Percentiles rank a stretch among this genome's conserved stretches.
These are phyloP conservation scores for Neurospora tetrasperma DNA, from an alignment of 495 filamentous ascomycete genomes.

Conservation along the genomic window DNA sequence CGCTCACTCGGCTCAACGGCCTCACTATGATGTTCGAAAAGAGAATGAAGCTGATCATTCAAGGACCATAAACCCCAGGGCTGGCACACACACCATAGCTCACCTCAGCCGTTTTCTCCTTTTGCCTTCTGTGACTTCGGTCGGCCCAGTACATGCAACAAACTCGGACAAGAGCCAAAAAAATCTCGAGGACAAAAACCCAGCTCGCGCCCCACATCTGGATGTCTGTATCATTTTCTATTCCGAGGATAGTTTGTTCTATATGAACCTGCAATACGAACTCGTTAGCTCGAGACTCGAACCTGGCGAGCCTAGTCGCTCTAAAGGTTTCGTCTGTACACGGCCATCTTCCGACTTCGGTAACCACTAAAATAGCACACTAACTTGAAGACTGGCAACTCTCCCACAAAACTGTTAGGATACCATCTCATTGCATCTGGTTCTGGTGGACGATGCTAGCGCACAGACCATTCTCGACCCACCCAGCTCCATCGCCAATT, in stretches of 20 bases:
- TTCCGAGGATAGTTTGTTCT: neutral
- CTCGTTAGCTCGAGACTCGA: no score
- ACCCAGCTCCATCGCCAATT: neutral
- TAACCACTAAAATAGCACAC: neutral
- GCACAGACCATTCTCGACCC: neutral
- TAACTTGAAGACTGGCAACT: neutral
- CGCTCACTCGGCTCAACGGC: neutral
- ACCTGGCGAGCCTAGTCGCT: no score
- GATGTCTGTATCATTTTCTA: neutral
- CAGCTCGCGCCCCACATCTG: neutral
- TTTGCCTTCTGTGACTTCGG: neutral
- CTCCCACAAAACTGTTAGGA: fast-evolving
- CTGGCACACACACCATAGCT: neutral
- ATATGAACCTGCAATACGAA: neutral
- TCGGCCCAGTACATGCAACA: neutral
- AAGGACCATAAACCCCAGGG: neutral
- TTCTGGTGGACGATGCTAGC: neutral
- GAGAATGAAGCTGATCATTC: neutral
- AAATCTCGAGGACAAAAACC: neutral
- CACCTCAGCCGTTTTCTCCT: neutral
- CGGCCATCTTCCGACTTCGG: neutral
- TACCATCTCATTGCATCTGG: no score
- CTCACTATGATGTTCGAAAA: neutral
- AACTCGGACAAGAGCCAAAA: neutral
- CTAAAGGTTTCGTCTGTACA: no score